Evolutionary conservation across 2,329 filamentous ascomycete species (phyloP), one percentile per base, ranked within the genome.

Genomic region (Orbilia oligospora): DNA sequence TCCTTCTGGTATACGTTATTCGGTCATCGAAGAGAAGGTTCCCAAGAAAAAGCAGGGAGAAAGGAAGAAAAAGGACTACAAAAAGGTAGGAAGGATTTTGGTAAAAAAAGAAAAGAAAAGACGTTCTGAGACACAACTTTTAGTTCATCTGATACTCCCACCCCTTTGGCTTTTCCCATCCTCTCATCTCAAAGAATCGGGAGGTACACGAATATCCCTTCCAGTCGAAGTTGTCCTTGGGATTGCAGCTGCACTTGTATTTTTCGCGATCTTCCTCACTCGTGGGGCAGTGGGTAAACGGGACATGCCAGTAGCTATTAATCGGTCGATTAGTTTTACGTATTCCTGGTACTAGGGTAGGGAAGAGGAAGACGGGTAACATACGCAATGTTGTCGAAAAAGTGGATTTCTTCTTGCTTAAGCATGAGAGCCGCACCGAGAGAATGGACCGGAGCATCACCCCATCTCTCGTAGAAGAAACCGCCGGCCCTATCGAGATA

Each of bases 161-260:
- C 80, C 95, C 96, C 81, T 91, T 89, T 14, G 96, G 96, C 87
- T 96, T 97, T 79, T 91, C 86, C 84, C 95, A 86, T 71, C 90
- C 89, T 85, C 94, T 97, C 82, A 94, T 85, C 55, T 97, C 92
- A 84, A 92, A 98, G 87, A 89, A 99, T 82, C 91, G 90, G 38
- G 92, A 89, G 66, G 95, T 97, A 87, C 81, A 82, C 14, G 81
- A 82, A 67, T 82, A 82, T 9, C 93, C 93, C 95, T 97, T 97
- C 97, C 97, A 99, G 86, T 99, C 96, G 87, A 99, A 99, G 87
- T 99, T 99, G 77, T 98, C 93, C 83, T 91, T 91, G 6, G 96
- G 95, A 83, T 99, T 94, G 86, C 96, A 99, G 85, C 94, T 92
- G 85, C 96, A 99, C 84, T 93, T 94, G 81, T 95, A 90, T 81